These are phyloP conservation scores for Heterobasidion occidentale DNA, from an alignment of 1,284 basidiomycete genomes.

Conservation along the genomic window DNA sequence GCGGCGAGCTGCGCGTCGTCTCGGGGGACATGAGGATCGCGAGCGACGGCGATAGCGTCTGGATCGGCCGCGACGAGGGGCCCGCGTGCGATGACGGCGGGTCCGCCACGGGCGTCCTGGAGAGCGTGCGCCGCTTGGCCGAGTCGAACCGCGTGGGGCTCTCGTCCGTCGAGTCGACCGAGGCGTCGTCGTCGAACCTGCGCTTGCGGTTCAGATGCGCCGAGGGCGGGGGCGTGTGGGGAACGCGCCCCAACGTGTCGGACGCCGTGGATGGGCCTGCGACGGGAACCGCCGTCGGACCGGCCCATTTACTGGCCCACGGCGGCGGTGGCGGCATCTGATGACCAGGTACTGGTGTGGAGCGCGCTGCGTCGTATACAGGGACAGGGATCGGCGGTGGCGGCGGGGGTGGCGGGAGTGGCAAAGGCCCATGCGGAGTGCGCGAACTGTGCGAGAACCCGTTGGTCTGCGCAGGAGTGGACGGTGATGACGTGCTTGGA, in stretches of 20 bases:
- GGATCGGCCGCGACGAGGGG: constrained; percentile 22
- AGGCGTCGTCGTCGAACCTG: constrained; percentile 1
- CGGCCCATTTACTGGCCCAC: constrained; percentile 54
- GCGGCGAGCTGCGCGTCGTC: not conserved
- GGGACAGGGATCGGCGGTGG: constrained; percentile 25
- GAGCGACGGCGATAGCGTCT: constrained; percentile 34
- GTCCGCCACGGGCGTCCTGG: constrained; percentile 5
- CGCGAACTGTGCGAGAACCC: constrained; percentile 19
- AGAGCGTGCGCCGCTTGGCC: constrained; percentile 7
- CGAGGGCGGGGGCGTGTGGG: not conserved
- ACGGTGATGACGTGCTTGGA: constrained; percentile 3
- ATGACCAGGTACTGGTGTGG: constrained; percentile 21
- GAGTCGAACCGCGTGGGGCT: not conserved
- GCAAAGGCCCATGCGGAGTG: constrained; percentile 13
- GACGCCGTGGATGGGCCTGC: not conserved
- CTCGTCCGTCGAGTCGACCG: not conserved
- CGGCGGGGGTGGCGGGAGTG: constrained; percentile 17
- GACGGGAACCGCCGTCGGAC: constrained; percentile 2
- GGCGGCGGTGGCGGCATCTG: constrained; percentile 55
- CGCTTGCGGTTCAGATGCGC: not conserved
- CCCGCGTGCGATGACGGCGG: not conserved
- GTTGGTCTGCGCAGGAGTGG: constrained; percentile 22
- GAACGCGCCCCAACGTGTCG: not conserved
- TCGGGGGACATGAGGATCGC: constrained; percentile 34
- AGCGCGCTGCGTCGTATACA: constrained; percentile 24